phyloP scores from a whole-genome alignment of 352 stramenopile genomes.

The Globisporangium uncinulatum region DNA sequence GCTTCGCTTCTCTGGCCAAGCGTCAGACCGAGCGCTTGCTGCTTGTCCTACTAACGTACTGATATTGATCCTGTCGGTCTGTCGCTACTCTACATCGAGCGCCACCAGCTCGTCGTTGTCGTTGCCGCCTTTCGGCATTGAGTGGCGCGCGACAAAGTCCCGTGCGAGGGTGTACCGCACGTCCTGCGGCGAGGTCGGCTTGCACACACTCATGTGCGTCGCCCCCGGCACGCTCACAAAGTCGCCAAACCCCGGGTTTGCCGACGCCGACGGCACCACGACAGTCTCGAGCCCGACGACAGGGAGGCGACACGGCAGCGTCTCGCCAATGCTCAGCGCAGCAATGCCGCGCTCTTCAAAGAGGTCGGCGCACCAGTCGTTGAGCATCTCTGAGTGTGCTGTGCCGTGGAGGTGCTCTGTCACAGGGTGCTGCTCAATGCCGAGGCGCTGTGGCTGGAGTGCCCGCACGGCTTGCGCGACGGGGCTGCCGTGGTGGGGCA shows the following conservation, averaged over 20 bases:
- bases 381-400: slow-evolving; percentile 70
- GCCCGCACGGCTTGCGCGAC: slow-evolving; percentile 59
- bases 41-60: no score
- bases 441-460: slow-evolving; percentile 39
- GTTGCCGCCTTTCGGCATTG: background rate
- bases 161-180: slow-evolving; percentile 52
- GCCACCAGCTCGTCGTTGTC: background rate
- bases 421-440: slow-evolving; percentile 57
- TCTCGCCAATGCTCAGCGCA: slow-evolving; percentile 65
- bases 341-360: slow-evolving; percentile 48
- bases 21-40: no score
- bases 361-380: slow-evolving; percentile 60
- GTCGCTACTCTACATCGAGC: no score
- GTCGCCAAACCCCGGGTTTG: slow-evolving; percentile 68
- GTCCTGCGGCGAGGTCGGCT: slow-evolving; percentile 49
- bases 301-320: slow-evolving; percentile 48
- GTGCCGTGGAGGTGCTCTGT: slow-evolving; percentile 74
- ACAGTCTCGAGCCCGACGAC: slow-evolving; percentile 69
- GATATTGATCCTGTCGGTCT: no score
- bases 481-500: slow-evolving; percentile 76
- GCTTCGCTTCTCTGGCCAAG: no score
- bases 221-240: slow-evolving; percentile 54
- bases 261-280: slow-evolving; percentile 58
- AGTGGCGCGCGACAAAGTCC: slow-evolving; percentile 47
- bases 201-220: slow-evolving; percentile 78